Evolutionary conservation across 2,329 filamentous ascomycete genomes (phyloP), one percentile per base, ranked within the genome.

Genomic region (Phialocephala sp.): DNA sequence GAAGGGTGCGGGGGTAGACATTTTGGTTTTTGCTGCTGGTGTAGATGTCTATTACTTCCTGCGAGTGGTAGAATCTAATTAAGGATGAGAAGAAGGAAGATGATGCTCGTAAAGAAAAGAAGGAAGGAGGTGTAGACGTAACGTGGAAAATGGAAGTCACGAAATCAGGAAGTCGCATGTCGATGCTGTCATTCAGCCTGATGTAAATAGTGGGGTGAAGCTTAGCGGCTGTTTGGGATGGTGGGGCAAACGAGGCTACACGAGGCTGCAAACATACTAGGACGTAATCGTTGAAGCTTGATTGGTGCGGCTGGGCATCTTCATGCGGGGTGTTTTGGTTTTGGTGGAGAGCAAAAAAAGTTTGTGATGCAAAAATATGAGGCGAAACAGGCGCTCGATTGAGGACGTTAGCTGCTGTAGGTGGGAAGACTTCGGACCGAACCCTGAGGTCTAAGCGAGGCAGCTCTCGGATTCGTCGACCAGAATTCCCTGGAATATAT

Each of bases 1-100:
- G 74, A 89, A 85, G 52, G 84, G 65, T 43, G 71, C 66, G 36
- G 68, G 64, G 55, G 24, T 22, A 1, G 59, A 15, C 50, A 39
- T 59, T n/a, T 24, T n/a, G n/a, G n/a, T n/a, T 64, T 22, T 24
- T 22, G 4, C 2, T 56, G 14, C 3, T 27, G 52, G 8, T 57
- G 32, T 12, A 22, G 8, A 39, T n/a, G 11, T 57, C 32, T 32
- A 6, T 6, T 6, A 32, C 6, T 32, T 32, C 3, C 2, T 41
- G 37, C 15, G 3, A 18, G 3, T 41, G 15, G 15, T 41, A 32
- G 27, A 6, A 22, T 11, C 1, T 11, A 9, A 14, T 50, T n/a
- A 1, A 24, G n/a, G 22, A 11, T 11, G 8, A 24, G n/a, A 20
- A 50, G n/a, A 11, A 24, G 8, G 20, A 11, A 11, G 5, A 24